These are phyloP conservation scores for Nicotiana sylvestris DNA, from an alignment of 257 asterid species.

Conservation along the genomic window DNA sequence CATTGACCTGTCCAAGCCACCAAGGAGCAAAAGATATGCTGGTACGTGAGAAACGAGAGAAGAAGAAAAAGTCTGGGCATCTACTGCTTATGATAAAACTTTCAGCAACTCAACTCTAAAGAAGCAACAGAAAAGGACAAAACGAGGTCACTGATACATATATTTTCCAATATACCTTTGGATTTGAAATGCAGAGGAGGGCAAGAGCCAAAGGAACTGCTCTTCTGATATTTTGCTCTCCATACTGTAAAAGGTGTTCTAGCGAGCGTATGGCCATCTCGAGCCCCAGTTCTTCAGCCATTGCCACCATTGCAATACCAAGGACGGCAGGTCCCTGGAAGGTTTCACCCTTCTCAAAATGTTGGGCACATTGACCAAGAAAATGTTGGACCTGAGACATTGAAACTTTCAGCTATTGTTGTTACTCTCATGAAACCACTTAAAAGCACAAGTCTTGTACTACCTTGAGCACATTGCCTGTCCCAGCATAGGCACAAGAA, in stretches of 20 bases:
- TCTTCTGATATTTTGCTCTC: constrained; percentile 84
- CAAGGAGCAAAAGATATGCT: constrained; percentile 21
- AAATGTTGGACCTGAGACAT: constrained; percentile 81
- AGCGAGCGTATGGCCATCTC: constrained; percentile 97
- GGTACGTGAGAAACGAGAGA: not conserved
- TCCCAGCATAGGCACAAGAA: constrained; percentile 97
- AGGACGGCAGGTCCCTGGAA: constrained; percentile 94
- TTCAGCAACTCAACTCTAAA: not conserved
- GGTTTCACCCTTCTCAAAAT: constrained; percentile 82
- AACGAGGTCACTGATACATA: not conserved
- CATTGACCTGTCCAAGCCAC: constrained; percentile 68
- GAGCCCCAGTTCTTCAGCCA: constrained; percentile 93
- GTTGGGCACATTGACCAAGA: constrained; percentile 89
- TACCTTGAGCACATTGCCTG: constrained; percentile 95
- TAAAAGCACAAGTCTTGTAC: not conserved
- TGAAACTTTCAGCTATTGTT: constrained; percentile 18
- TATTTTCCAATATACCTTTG: constrained; percentile 46
- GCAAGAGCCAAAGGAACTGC: constrained; percentile 94
- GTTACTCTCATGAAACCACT: not conserved
- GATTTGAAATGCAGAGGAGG: constrained; percentile 93
- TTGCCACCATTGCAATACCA: constrained; percentile 98
- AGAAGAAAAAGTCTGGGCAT: not conserved
- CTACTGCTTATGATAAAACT: not conserved
- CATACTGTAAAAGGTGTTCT: constrained; percentile 94
- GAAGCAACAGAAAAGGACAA: constrained; percentile 10